Conservation (phyloP, 2,329 filamentous ascomycete species). For the Hypoxylon sp. region DNA sequence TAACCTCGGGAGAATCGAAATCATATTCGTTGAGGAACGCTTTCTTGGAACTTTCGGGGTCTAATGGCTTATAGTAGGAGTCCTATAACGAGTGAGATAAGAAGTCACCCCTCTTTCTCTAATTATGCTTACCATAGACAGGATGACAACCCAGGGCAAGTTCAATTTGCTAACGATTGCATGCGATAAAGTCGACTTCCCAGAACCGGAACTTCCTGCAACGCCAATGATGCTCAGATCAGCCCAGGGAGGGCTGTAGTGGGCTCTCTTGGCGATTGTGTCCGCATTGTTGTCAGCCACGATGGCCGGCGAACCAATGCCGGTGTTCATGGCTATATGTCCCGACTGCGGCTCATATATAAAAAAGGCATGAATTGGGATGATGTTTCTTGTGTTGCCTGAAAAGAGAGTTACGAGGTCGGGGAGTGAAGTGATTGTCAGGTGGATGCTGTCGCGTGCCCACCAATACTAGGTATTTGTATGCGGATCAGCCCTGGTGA, state of each 20-base stretch:
- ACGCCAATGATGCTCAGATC: conserved; percentile 97
- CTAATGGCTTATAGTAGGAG: conserved; percentile 95
- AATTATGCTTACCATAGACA: conserved; percentile 82
- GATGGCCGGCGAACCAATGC: conserved; percentile 48
- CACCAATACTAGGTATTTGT: conserved; percentile 32
- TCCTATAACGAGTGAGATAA: conserved; percentile 71
- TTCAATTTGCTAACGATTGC: conserved; percentile 92
- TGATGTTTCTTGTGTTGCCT: conserved; percentile 1
- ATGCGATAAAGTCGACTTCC: conserved; percentile 93
- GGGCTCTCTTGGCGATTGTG: conserved; percentile 71
- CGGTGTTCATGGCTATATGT: conserved; percentile 50
- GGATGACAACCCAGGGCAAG: conserved; percentile 96
- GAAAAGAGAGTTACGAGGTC: not conserved
- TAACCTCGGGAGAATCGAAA: conserved; percentile 88
- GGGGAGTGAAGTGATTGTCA: conserved; percentile 19
- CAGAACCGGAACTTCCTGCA: conserved; percentile 93
- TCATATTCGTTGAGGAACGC: conserved; percentile 95
- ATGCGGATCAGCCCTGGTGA: conserved; percentile 27
- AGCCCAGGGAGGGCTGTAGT: conserved; percentile 95
- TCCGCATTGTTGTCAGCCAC: conserved; percentile 54
- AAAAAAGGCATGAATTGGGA: conserved; percentile 31
- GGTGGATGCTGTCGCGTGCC: conserved; percentile 35
- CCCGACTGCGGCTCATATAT: conserved; percentile 26
- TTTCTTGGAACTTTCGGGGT: conserved; percentile 80
- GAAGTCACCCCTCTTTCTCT: conserved; percentile 36